Evolutionary conservation across 1,139 yeast genomes (phyloP), one percentile per base, ranked within the genome.

Genomic region (Zygosaccharomyces sapae): DNA sequence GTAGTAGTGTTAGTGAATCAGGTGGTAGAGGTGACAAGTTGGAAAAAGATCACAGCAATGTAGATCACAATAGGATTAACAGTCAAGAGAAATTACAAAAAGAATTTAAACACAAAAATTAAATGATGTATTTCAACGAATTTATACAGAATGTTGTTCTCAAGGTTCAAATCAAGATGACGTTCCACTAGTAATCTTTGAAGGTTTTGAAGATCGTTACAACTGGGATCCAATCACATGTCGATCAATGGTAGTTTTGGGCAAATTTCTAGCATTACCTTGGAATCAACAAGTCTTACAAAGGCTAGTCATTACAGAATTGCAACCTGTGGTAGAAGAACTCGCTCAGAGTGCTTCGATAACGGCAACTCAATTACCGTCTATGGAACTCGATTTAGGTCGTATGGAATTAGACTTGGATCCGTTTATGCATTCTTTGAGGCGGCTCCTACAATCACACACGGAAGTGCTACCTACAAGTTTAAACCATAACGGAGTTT

Each of bases 141-240:
- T 51, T 18, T 51, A 51, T 33, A 22, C 44, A 2, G 38, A 37
- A 12, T 47, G 50, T 25, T 30, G 44, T 13, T 7, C 20, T 9
- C 30, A 33, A 12, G 20, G 38, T 9, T n/a, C 41, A 25, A 34
- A 12, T 7, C 19, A 36, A 3, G 37, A 34, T 5, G 19, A 38
- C 4, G 37, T 38, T 7, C 56, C 59, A 1, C 44, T 58, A 13
- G 54, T 58, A 2, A 24, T 57, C n/a, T 53, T 54, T 36, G 62
- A 57, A 43, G 61, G 61, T 13, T 53, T 57, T 27, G 51, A 51
- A 13, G 56, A 51, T 12, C 50, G 43, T 3, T 57, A 55, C 33
- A 55, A 56, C 37, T 55, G 59, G 60, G 54, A 53, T 22, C 47
- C 53, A 7, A 29, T 43, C 5, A 36, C 41, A 9, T 49, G 55